Base-by-base conservation (phyloP, 495 filamentous ascomycete species). In the Aspergillus hancockii region DNA sequence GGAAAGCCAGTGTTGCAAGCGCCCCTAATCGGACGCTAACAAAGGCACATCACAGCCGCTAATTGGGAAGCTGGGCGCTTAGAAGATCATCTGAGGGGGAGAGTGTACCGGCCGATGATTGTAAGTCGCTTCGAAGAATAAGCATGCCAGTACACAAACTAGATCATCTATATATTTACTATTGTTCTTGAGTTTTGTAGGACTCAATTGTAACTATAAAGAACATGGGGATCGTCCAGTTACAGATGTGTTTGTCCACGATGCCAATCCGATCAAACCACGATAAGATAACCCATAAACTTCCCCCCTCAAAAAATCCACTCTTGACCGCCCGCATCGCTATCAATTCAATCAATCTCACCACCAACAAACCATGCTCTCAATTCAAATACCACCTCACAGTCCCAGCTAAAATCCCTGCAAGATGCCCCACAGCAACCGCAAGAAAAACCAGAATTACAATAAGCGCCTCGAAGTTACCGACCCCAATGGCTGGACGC, bases 401-500 rank as follows among this genome's bases (percentile, higher is more conserved):
- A 45, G 31, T 22, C 52, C 52, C 18, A 46, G 22, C 19, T 40
- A 10, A 54, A 23, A 23, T 46, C 53, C 31, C 52, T 55, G 28
- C 40, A 56, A 59, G 16, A 84, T 83, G 81, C 75, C 80, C 54
- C 77, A 80, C 64, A 78, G 67, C 28, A 71, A 73, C n/a, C 78
- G 77, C 38, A 75, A 74, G 58, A 78, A 76, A 47, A 52, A 50
- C 18, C 40, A 49, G 61, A 53, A 62, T 60, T 28, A 50, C 28
- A 61, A 72, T 52, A 84, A 85, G 63, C 72, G 75, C 31, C 67
- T 73, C 52, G 58, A 79, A 70, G 61, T 84, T 53, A 77, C 74
- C 46, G 79, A 78, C 65, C 59, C 71, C 30, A 70, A 79, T 34
- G 82, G 83, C 72, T 86, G 83, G 83, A 83, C 81, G 31, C 82